phyloP scores from a whole-genome alignment of 2,329 filamentous ascomycete species.

The Colletotrichum sp. region DNA sequence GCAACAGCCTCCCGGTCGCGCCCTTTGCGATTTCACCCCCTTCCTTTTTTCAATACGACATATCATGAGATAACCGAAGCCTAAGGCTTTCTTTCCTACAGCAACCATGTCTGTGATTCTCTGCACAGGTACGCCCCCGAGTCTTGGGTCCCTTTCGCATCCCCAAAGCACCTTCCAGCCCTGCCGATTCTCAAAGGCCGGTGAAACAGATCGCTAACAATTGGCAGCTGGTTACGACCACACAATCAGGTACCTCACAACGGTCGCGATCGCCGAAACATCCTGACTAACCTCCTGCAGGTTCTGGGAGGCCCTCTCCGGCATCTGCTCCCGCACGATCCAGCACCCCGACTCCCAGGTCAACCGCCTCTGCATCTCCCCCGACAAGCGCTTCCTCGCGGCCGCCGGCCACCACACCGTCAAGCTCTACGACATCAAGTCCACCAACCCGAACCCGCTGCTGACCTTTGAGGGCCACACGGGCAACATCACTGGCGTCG shows the following conservation, averaged over 20 bases:
- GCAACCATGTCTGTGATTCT: conserved; percentile 64
- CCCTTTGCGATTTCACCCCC: background rate
- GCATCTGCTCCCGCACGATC: conserved; percentile 97
- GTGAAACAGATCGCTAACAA: background rate
- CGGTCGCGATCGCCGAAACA: background rate
- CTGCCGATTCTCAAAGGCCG: background rate
- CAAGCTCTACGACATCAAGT: conserved; percentile 98
- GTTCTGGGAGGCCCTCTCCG: conserved; percentile 98
- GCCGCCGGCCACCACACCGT: conserved; percentile 82
- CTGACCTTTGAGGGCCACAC: conserved; percentile 96
- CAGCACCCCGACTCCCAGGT: conserved; percentile 98
- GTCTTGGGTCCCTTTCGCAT: background rate
- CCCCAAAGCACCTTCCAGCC: background rate
- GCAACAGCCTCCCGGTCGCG: background rate
- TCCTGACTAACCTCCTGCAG: conserved; percentile 46
- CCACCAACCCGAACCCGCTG: conserved; percentile 92
- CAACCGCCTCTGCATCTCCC: conserved; percentile 96
- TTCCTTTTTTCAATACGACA: background rate
- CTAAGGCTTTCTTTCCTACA: background rate
- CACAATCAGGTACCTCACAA: conserved; percentile 57
- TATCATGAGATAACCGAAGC: conserved; percentile 21
- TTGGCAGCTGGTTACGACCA: conserved; percentile 64
- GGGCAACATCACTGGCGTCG: conserved; percentile 93
- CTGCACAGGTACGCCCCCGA: conserved; percentile 57
- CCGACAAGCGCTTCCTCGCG: conserved; percentile 94